Percentiles rank a stretch among this genome's conserved stretches.
Evolutionary conservation across 164 flowering plant genomes (phyloP).

Genomic region (Macadamia tetraphylla): DNA sequence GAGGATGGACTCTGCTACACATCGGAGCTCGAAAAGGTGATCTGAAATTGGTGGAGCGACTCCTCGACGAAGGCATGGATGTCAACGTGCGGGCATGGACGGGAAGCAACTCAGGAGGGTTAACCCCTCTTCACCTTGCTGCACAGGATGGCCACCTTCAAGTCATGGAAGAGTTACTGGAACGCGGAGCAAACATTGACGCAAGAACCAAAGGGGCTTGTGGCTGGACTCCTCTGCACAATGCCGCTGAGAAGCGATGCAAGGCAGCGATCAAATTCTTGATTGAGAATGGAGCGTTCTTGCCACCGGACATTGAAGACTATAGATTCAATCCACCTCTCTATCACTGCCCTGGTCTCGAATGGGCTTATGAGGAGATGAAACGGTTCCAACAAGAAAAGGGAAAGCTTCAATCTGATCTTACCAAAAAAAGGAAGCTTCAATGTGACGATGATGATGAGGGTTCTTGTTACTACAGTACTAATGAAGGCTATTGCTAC

Average conservation of each 20-base stretch:
- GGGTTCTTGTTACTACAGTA: no score
- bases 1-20: conserved; percentile 95
- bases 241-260: conserved; percentile 84
- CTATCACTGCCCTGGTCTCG: conserved; percentile 91
- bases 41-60: conserved; percentile 69
- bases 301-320: conserved; percentile 76
- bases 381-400: conserved; percentile 48
- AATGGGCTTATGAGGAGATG: conserved; percentile 95
- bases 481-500: no score
- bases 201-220: no score
- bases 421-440: no score
- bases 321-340: conserved; percentile 90
- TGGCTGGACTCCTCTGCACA: conserved; percentile 80
- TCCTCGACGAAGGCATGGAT: conserved; percentile 85
- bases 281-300: conserved; percentile 86
- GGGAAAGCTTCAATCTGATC: no score
- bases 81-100: conserved; percentile 76
- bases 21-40: conserved; percentile 79
- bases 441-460: no score
- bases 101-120: conserved; percentile 51
- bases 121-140: conserved; percentile 98
- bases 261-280: conserved; percentile 71
- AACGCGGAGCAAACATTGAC: conserved; percentile 58
- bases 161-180: conserved; percentile 89
- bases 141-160: conserved; percentile 88